phyloP scores from a whole-genome alignment of 176 grass and related monocot genomes.

The Oryza officinalis region DNA sequence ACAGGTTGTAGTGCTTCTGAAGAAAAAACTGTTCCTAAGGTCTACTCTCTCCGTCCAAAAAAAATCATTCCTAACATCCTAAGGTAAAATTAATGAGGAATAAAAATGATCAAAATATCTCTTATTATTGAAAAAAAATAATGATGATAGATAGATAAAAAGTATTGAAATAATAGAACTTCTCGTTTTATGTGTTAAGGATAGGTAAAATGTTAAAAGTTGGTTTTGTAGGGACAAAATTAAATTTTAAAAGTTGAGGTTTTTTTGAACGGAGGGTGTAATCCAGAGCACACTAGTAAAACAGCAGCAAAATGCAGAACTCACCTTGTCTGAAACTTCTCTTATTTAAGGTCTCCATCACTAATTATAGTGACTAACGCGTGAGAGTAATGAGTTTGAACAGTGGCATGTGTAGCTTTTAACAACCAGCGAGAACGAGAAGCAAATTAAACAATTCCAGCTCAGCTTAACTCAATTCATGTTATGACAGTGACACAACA shows the following conservation, averaged over 20 bases:
- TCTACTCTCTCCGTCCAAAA: too few species aligned
- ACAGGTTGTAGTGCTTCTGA: background rate
- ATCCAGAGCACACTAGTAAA: background rate
- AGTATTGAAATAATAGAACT: too few species aligned
- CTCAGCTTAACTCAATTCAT: slow-evolving; percentile 5
- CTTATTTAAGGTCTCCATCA: background rate
- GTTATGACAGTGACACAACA: slow-evolving; percentile 11
- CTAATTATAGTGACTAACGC: background rate
- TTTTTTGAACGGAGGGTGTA: too few species aligned
- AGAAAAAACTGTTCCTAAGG: background rate
- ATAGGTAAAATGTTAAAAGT: too few species aligned
- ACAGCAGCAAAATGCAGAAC: background rate
- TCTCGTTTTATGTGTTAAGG: too few species aligned
- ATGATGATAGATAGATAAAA: too few species aligned
- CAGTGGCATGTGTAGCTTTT: background rate
- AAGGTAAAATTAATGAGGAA: too few species aligned
- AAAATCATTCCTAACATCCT: too few species aligned
- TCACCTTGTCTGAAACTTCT: background rate
- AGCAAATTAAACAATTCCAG: background rate
- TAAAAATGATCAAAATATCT: too few species aligned
- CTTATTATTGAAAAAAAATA: too few species aligned
- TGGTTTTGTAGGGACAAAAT: too few species aligned
- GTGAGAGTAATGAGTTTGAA: background rate
- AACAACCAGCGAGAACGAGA: background rate
- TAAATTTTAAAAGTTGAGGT: too few species aligned